Evolutionary conservation across 2,329 filamentous ascomycete genomes (phyloP).

Genomic region (Monascus ruber): DNA sequence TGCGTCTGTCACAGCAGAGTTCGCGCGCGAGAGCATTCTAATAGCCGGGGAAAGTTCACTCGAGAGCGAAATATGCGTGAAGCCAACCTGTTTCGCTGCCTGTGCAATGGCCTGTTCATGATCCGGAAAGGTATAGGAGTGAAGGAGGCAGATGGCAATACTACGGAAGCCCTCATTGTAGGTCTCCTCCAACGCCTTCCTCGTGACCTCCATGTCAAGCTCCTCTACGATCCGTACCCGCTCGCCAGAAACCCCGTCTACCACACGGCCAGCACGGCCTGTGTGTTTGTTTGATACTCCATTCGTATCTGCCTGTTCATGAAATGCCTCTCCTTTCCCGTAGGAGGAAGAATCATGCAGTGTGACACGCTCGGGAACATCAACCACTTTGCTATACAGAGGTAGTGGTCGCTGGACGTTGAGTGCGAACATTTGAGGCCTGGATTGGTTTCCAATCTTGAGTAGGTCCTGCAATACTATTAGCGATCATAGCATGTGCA

Average conservation of each 20-base stretch:
- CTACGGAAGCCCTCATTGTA: conserved; percentile 58
- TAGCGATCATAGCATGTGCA: too few relatives aligned
- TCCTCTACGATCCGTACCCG: conserved; percentile 54
- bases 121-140: conserved; percentile 74
- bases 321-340: conserved; percentile 40
- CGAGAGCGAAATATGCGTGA: conserved; percentile 57
- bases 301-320: conserved; percentile 54
- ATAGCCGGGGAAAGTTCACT: conserved; percentile 75
- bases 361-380: conserved; percentile 66
- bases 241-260: conserved; percentile 49
- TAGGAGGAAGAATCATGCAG: conserved; percentile 33
- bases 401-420: conserved; percentile 75
- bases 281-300: background rate
- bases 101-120: conserved; percentile 66
- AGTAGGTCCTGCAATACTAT: conserved; percentile 50
- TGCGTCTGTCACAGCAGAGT: conserved; percentile 63
- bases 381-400: conserved; percentile 65
- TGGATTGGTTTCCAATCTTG: conserved; percentile 74
- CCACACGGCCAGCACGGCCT: conserved; percentile 7
- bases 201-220: conserved; percentile 41
- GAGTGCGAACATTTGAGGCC: conserved; percentile 76
- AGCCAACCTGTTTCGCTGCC: conserved; percentile 65
- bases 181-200: conserved; percentile 50
- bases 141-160: conserved; percentile 76
- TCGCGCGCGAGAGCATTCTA: conserved; percentile 61